Conservation (phyloP, 768 basidiomycete genomes). For the Austroboletus eburneus region DNA sequence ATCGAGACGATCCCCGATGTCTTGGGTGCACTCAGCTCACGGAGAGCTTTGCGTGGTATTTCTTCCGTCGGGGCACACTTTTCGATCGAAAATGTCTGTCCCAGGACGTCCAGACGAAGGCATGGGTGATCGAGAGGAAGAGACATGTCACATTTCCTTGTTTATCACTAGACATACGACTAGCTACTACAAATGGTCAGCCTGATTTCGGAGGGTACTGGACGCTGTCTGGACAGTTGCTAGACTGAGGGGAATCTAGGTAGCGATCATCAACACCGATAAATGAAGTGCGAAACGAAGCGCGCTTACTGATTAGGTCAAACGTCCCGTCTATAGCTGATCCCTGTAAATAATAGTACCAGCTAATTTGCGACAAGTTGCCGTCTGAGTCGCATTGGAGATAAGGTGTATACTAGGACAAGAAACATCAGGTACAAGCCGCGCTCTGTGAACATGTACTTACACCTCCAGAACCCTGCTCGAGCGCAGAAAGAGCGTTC, state of each 20-base stretch:
- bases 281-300: neutral
- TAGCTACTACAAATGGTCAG: neutral
- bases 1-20: conserved; percentile 45
- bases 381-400: conserved; percentile 42
- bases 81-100: conserved; percentile 43
- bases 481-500: conserved; percentile 50
- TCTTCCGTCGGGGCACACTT: conserved; percentile 33
- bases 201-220: conserved; percentile 53
- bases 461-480: conserved; percentile 48
- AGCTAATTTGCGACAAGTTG: conserved; percentile 44
- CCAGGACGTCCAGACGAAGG: conserved; percentile 45
- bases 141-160: conserved; percentile 25
- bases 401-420: conserved; percentile 42
- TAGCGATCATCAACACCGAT: conserved; percentile 2
- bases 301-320: conserved; percentile 50
- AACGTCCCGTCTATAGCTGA: conserved; percentile 66
- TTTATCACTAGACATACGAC: neutral
- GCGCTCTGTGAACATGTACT: conserved; percentile 1
- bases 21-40: conserved; percentile 28
- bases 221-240: conserved; percentile 49
- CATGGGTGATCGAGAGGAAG: conserved; percentile 44
- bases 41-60: conserved; percentile 26
- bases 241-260: conserved; percentile 47
- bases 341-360: conserved; percentile 63
- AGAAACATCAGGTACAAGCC: neutral